These are phyloP conservation scores for Candida piceae DNA, from an alignment of 805 yeast species.

Conservation along the genomic window DNA sequence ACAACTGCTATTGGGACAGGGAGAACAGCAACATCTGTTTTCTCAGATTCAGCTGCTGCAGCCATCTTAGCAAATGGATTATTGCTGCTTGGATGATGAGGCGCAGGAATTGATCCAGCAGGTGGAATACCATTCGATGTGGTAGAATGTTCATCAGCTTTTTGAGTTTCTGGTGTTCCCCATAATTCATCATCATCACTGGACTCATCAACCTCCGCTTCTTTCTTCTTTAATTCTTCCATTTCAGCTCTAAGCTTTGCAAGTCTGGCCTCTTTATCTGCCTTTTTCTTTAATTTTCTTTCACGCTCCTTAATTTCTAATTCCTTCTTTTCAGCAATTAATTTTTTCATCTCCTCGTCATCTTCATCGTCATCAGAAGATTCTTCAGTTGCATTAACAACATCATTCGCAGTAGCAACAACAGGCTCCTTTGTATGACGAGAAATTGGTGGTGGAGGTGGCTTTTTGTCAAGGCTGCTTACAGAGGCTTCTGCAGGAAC, in stretches of 20 bases:
- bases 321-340: slow-evolving; percentile 44
- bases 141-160: slow-evolving; percentile 11
- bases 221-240: slow-evolving; percentile 44
- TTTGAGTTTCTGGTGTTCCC: slow-evolving; percentile 9
- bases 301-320: slow-evolving; percentile 36
- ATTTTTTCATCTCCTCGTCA: slow-evolving; percentile 40
- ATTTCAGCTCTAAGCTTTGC: slow-evolving; percentile 56
- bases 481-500: too few species aligned
- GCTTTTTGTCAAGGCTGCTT: slow-evolving; percentile 9
- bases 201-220: slow-evolving; percentile 29
- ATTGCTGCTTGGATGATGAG: slow-evolving; percentile 27
- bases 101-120: slow-evolving; percentile 8
- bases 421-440: slow-evolving; percentile 10
- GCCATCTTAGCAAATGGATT: slow-evolving; percentile 48
- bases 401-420: slow-evolving; percentile 2
- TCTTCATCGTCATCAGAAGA: slow-evolving; percentile 20
- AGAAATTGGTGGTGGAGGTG: slow-evolving; percentile 20
- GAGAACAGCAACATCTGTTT: slow-evolving; percentile 9
- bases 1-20: background rate
- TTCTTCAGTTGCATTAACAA: slow-evolving; percentile 5
- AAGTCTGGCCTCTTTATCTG: slow-evolving; percentile 54
- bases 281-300: slow-evolving; percentile 43
- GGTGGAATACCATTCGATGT: slow-evolving; percentile 10
- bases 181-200: slow-evolving; percentile 16
- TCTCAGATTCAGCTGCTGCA: slow-evolving; percentile 7